phyloP scores from a whole-genome alignment of 768 basidiomycete species.

The Russula compacta region DNA sequence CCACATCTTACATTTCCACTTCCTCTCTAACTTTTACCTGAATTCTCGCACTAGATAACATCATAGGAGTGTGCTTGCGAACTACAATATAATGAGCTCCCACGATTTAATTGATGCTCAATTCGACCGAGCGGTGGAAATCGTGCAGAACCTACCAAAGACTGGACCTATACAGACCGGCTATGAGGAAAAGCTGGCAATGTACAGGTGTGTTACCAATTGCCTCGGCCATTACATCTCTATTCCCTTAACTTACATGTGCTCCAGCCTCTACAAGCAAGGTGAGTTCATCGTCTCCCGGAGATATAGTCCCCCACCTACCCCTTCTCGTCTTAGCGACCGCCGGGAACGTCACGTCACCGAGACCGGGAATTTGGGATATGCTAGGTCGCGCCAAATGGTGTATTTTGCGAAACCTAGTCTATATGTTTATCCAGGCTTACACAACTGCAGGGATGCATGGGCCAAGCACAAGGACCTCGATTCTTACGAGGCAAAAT shows the following conservation, averaged over 20 bases:
- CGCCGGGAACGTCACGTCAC: constrained; percentile 71
- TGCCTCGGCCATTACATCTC: not conserved
- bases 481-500: constrained; percentile 71
- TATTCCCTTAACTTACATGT: not conserved
- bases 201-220: constrained; percentile 63
- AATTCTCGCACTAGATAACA: not conserved
- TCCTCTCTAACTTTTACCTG: not conserved
- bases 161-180: constrained; percentile 91
- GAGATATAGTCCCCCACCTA: not conserved
- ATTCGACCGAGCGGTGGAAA: constrained; percentile 91
- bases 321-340: constrained; percentile 47
- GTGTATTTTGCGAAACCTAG: constrained; percentile 33
- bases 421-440: not conserved
- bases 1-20: not conserved
- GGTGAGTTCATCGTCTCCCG: constrained; percentile 36
- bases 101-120: constrained; percentile 67
- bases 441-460: constrained; percentile 57
- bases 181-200: constrained; percentile 89
- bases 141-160: constrained; percentile 87
- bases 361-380: constrained; percentile 82
- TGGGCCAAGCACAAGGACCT: constrained; percentile 92
- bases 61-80: not conserved
- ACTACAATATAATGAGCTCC: constrained; percentile 41
- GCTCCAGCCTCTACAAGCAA: constrained; percentile 79
- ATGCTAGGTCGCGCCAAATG: constrained; percentile 92